Conservation (phyloP, 2,329 filamentous ascomycete genomes). For the Albophoma yamanashiensis region DNA sequence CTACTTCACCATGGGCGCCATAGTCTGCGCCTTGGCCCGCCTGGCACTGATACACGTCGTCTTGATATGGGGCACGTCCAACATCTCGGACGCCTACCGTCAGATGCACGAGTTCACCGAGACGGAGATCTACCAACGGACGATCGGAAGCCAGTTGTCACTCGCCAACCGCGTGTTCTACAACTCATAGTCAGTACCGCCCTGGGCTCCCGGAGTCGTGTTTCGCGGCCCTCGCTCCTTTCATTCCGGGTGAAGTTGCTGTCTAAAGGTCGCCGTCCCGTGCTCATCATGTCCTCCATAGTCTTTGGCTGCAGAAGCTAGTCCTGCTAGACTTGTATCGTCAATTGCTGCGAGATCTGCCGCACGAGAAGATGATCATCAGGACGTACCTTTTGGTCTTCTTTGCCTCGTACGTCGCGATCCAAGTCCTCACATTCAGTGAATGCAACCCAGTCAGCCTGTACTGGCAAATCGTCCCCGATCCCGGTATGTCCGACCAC, state of each 20-base stretch:
- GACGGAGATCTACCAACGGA: constrained; percentile 19
- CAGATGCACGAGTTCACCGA: constrained; percentile 13
- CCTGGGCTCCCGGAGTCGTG: background rate
- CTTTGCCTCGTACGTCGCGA: constrained; percentile 17
- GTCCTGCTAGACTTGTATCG: constrained; percentile 16
- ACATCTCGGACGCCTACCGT: constrained; percentile 14
- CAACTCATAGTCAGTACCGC: constrained; percentile 21
- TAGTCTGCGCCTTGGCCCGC: constrained; percentile 16
- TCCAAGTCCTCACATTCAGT: constrained; percentile 20
- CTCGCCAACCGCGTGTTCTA: constrained; percentile 20
- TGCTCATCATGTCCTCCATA: background rate
- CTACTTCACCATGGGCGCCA: constrained; percentile 26
- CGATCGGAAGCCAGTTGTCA: constrained; percentile 22
- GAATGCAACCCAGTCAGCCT: constrained; percentile 35
- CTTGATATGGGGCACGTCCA: constrained; percentile 24
- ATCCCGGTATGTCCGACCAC: constrained; percentile 16
- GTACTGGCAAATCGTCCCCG: constrained; percentile 44
- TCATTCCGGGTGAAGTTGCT: too few species aligned
- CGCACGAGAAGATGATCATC: constrained; percentile 13
- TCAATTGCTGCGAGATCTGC: constrained; percentile 11
- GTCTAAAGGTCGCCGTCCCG: too few species aligned
- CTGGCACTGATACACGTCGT: constrained; percentile 21
- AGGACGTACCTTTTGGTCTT: constrained; percentile 15
- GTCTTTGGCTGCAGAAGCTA: constrained; percentile 18
- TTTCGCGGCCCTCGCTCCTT: too few species aligned